phyloP scores from a whole-genome alignment of 2,329 filamentous ascomycete genomes.

The Ophiosphaerella narmari region DNA sequence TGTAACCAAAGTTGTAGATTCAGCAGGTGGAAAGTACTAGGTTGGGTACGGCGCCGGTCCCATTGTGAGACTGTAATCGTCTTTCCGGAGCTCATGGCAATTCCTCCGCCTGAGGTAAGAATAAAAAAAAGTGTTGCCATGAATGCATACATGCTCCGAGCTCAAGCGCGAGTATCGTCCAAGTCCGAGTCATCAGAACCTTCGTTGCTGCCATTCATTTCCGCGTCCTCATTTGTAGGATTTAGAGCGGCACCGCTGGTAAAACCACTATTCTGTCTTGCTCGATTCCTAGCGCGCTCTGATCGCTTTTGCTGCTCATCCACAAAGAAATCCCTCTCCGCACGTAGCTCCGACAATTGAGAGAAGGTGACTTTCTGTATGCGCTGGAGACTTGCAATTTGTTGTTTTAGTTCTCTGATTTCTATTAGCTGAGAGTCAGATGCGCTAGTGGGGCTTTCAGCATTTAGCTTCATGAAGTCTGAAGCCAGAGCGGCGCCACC shows the following conservation, averaged over 20 bases:
- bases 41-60: too few species aligned
- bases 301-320: slow-evolving; percentile 36
- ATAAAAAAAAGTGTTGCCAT: too few species aligned
- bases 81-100: too few species aligned
- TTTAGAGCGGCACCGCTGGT: slow-evolving; percentile 6
- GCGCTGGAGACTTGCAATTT: slow-evolving; percentile 51
- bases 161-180: too few species aligned
- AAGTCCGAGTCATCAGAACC: too few species aligned
- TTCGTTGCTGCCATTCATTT: too few species aligned
- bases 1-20: too few species aligned
- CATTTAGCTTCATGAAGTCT: slow-evolving; percentile 35
- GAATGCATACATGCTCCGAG: too few species aligned
- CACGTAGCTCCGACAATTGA: slow-evolving; percentile 50
- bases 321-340: slow-evolving; percentile 47
- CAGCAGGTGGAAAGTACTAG: too few species aligned
- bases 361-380: slow-evolving; percentile 53
- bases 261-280: slow-evolving; percentile 11
- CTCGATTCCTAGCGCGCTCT: slow-evolving; percentile 15
- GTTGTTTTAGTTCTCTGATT: slow-evolving; percentile 42
- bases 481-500: slow-evolving; percentile 24
- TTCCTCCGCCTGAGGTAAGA: too few species aligned
- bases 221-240: too few species aligned
- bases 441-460: slow-evolving; percentile 3
- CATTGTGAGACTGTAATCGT: too few species aligned
- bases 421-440: slow-evolving; percentile 28